Base-by-base conservation (phyloP, 192 early-diverging fungal genomes). In the Rhizophlyctis rosea region DNA sequence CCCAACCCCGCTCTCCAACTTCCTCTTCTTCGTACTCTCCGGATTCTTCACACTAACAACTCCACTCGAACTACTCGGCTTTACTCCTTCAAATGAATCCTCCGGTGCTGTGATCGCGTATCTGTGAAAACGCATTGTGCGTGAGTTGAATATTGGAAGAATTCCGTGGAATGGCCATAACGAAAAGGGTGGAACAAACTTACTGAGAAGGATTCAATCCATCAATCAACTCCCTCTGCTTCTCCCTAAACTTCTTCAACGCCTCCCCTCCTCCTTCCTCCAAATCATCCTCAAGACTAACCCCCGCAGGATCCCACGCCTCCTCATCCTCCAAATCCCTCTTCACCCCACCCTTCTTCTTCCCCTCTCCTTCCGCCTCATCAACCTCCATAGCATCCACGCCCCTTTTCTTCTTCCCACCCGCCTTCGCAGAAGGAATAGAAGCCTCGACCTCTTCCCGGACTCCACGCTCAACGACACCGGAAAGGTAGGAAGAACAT, bases 241-340 rank as follows among this genome's bases (percentile, higher is more conserved):
- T 87, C 24, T 73, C 68, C 64, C 74, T 81, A 60, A 93, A 73
- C 29, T 75, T 73, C 3, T 76, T 75, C 59, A 90, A 81, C 11
- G 75, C 87, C 60, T 90, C 86, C 23, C 87, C 73, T 16, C 87
- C 93, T n/a, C 88, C 92, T 54, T 91, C 87, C 7, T 83, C 82
- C 58, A 97, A 75, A 64, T 97, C 96, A 23, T 88, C 87, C 30
- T 90, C 88, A n/a, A 97, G 66, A 11, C 86, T 68, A 29, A 86
- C 77, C n/a, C 64, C 72, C 4, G 88, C 77, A 0, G 94, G 92
- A 39, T 93, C 91, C 96, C 96, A 99, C 4, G 87, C 79, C 3
- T 76, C 86, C 3, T 91, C 95, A 58, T 92, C 84, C n/a, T 73
- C 78, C 0, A 81, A 54, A 64, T 73, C 96, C 73, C 2, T 77